Conservation (phyloP, 1,284 basidiomycete genomes). For the Fistulina hepatica region DNA sequence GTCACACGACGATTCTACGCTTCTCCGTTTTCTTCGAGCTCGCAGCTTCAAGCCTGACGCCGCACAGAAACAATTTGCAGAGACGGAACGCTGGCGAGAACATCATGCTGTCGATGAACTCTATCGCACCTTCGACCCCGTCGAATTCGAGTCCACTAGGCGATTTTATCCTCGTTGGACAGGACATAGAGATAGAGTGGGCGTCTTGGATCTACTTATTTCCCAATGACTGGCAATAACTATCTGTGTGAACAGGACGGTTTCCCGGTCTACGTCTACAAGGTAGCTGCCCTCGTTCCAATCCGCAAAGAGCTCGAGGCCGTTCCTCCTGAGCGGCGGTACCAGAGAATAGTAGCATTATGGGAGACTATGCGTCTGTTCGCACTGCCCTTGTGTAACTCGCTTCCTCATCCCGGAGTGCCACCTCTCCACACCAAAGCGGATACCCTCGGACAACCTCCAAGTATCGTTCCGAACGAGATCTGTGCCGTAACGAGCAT, state of each 20-base stretch:
- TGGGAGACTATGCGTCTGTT: constrained; percentile 5
- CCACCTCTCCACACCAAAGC: constrained; percentile 36
- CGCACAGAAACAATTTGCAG: constrained; percentile 60
- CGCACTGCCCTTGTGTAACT: constrained; percentile 12
- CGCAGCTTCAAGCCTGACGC: constrained; percentile 50
- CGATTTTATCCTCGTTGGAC: constrained; percentile 72
- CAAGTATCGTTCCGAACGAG: constrained; percentile 34
- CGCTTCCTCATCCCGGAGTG: constrained; percentile 18
- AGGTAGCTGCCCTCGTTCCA: constrained; percentile 43
- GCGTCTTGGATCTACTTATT: constrained; percentile 8
- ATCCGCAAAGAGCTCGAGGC: constrained; percentile 50
- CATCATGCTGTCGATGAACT: constrained; percentile 47
- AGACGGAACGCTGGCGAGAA: constrained; percentile 53
- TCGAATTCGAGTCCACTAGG: constrained; percentile 50
- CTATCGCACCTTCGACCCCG: constrained; percentile 45
- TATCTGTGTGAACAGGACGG: constrained; percentile 37
- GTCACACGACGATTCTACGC: constrained; percentile 54
- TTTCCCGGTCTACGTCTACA: constrained; percentile 63
- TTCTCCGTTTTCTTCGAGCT: constrained; percentile 71
- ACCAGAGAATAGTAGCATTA: constrained; percentile 56
- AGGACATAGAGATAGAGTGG: constrained; percentile 62
- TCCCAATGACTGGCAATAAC: background rate
- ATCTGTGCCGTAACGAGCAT: constrained; percentile 60
- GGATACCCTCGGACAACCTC: background rate
- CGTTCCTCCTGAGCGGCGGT: constrained; percentile 40